Base-by-base conservation (phyloP, 305 asterid species). In the Salvia sclarea region DNA sequence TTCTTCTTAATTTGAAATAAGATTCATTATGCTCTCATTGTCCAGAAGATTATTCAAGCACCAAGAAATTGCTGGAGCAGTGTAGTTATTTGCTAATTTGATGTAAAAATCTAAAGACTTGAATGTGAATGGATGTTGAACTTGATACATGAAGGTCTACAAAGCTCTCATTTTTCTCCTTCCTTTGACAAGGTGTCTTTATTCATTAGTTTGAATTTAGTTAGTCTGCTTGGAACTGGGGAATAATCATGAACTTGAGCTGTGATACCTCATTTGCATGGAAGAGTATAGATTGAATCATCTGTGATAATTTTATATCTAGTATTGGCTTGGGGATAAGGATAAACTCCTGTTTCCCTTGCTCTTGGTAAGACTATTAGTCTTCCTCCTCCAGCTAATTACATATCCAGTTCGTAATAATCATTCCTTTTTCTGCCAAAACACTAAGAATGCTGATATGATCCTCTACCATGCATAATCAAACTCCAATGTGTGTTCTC, bases 1-100 rank as follows among this genome's bases (percentile, higher is more conserved):
- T 30, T 28, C 22, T 38, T 28, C 4, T 37, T 10, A 16, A 45
- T 31, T 17, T 21, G 40, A 12, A 47, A 17, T n/a, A 41, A 22
- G 21, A 13, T 56, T 21, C 20, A 20, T 12, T 52, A 5, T 12
- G n/a, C 10, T 9, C 22, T 22, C 8, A 8, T 2, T 4, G 17
- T 25, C 33, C 6, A 25, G 37, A 37, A n/a, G 21, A 13, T 25
- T 43, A 50, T 4, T 21, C 47, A 12, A 14, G 55, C 31, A 45
- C 67, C 55, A 18, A 35, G 67, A 64, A 45, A 48, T 72, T 13
- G 11, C 5, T 12, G 38, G 64, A 44, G 74, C 37, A 30, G 13
- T 3, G 25, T 37, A 5, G 11, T 37, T 40, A 5, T 20, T 40
- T 25, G 22, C 37, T 41, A 40, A 22, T 24, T 40, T 21, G 20